phyloP scores from a whole-genome alignment of 225 moss, liverwort and hornwort genomes.

The Rhytidiadelphus loreus region DNA sequence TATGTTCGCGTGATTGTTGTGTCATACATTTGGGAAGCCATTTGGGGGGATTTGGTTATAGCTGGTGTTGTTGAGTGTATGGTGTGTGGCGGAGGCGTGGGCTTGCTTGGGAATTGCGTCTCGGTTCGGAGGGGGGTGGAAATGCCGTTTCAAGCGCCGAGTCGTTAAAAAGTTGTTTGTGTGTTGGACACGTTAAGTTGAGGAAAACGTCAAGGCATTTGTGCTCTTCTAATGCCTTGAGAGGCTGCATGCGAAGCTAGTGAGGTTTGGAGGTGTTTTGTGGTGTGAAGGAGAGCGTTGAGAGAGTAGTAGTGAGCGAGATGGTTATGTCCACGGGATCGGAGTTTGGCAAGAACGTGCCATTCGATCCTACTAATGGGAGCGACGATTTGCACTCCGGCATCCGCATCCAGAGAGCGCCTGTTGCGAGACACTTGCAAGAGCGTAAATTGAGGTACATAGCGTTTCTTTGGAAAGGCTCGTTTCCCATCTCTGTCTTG shows the following conservation, averaged over 20 bases:
- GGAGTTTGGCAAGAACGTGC: neutral
- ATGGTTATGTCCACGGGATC: slow-evolving; percentile 14
- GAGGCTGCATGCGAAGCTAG: neutral
- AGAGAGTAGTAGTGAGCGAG: neutral
- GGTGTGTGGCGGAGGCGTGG: neutral
- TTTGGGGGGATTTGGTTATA: neutral
- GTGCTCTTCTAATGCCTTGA: neutral
- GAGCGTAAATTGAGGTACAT: slow-evolving; percentile 2
- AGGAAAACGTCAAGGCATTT: neutral
- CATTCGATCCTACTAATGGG: neutral
- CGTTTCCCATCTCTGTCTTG: neutral
- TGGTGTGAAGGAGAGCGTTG: neutral
- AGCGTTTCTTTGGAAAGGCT: neutral
- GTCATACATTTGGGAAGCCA: neutral
- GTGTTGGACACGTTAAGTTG: neutral
- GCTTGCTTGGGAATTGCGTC: neutral
- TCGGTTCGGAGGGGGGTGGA: neutral
- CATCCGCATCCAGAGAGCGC: neutral
- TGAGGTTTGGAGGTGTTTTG: neutral
- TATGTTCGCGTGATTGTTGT: neutral
- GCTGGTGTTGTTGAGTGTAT: neutral
- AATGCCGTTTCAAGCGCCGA: slow-evolving; percentile 7
- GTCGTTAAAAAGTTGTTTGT: neutral
- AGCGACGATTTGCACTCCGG: neutral
- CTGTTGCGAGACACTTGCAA: neutral